phyloP scores from a whole-genome alignment of 2,329 filamentous ascomycete species.

The Fusarium multiceps region DNA sequence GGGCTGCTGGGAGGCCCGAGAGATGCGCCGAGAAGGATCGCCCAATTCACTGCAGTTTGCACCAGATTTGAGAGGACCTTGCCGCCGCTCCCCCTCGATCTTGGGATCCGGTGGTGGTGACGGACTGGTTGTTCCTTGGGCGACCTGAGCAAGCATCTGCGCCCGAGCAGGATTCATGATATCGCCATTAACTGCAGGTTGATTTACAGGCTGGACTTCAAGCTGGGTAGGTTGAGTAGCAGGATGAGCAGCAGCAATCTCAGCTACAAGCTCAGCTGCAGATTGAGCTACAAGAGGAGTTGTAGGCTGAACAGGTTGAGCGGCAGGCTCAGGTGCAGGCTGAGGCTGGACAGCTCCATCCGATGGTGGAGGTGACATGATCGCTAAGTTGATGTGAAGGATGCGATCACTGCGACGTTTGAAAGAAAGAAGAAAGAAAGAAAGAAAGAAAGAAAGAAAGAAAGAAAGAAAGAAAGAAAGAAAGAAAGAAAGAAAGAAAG shows the following conservation, averaged over 20 bases:
- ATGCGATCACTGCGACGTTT: neutral
- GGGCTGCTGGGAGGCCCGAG: neutral
- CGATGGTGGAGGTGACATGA: constrained; percentile 8
- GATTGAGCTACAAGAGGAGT: neutral
- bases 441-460: neutral
- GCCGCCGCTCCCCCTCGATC: constrained; percentile 3
- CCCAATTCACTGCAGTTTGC: constrained; percentile 36
- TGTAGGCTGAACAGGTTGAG: neutral
- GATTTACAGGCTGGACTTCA: neutral
- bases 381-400: neutral
- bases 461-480: neutral
- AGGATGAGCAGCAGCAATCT: neutral
- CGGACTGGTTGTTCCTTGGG: constrained; percentile 6
- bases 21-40: constrained; percentile 24
- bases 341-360: neutral
- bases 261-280: neutral
- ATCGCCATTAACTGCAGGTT: constrained; percentile 11
- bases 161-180: constrained; percentile 47
- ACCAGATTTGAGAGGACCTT: constrained; percentile 18
- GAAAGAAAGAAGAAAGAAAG: neutral
- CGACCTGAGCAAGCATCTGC: constrained; percentile 38
- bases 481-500: neutral
- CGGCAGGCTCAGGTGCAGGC: neutral
- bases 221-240: neutral
- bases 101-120: constrained; percentile 8